Evolutionary conservation across 1,284 basidiomycete species (phyloP).

Genomic region (Porogramme epimiltina): DNA sequence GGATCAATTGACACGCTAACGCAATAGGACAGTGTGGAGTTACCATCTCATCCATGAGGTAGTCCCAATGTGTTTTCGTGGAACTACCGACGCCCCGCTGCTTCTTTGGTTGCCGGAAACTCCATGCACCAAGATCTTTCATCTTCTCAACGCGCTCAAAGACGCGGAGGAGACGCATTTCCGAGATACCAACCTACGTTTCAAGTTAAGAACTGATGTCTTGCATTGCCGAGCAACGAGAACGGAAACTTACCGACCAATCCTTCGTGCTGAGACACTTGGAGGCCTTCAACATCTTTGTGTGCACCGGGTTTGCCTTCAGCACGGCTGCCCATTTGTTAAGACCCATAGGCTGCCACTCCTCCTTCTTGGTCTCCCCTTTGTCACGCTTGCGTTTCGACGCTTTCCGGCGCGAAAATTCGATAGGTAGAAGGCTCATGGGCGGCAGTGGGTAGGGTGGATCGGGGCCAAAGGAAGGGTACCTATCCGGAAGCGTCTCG

Average conservation of each 20-base stretch:
- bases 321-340: constrained; percentile 72
- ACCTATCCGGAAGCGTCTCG: constrained; percentile 2
- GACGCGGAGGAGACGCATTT: constrained; percentile 76
- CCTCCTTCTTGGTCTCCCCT: constrained; percentile 53
- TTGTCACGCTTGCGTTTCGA: constrained; percentile 56
- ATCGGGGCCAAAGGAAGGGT: constrained; percentile 26
- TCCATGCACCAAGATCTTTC: constrained; percentile 86
- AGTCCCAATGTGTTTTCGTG: constrained; percentile 93
- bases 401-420: constrained; percentile 64
- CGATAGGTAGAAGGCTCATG: constrained; percentile 59
- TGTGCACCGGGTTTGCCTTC: constrained; percentile 73
- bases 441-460: constrained; percentile 62
- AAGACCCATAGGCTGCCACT: constrained; percentile 67
- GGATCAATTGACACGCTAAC: constrained; percentile 4
- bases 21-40: constrained; percentile 21
- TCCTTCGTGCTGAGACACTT: constrained; percentile 79
- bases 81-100: constrained; percentile 78
- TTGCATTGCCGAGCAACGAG: too few relatives aligned
- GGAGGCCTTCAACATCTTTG: constrained; percentile 62
- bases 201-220: constrained; percentile 5
- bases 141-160: constrained; percentile 87
- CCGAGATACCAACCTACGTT: constrained; percentile 70
- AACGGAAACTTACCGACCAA: constrained; percentile 63
- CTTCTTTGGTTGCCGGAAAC: constrained; percentile 95
- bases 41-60: constrained; percentile 96